Evolutionary conservation across 331 rosid genomes (phyloP).

Genomic region (Malus hybrid): DNA sequence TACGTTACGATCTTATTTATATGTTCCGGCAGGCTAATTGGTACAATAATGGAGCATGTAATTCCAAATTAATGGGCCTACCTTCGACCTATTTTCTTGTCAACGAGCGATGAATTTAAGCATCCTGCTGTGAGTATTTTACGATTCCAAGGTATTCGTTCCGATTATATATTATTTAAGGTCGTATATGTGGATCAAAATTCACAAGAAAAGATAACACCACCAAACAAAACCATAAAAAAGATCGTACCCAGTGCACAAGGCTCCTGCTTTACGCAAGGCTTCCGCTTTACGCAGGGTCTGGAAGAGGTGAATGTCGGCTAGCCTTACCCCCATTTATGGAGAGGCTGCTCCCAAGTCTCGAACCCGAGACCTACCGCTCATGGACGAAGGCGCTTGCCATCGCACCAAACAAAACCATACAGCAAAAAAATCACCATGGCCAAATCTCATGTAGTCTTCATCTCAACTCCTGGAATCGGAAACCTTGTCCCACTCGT

Average conservation of each 20-base stretch:
- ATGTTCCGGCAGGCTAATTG: neutral
- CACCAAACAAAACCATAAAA: neutral
- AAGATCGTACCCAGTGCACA: no score
- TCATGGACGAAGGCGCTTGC: no score
- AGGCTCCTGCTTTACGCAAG: no score
- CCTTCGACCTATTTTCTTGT: no score
- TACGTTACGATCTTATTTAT: no score
- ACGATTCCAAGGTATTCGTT: neutral
- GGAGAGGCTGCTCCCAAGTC: no score
- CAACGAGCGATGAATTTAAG: neutral
- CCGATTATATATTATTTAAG: neutral
- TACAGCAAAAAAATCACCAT: neutral
- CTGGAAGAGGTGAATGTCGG: no score
- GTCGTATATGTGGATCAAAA: neutral
- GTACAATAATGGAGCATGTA: neutral
- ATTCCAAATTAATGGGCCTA: neutral
- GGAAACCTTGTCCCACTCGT: conserved; percentile 23
- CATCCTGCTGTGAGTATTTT: neutral
- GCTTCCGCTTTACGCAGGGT: no score
- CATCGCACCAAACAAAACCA: neutral
- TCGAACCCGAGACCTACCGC: no score
- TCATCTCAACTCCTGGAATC: conserved; percentile 20
- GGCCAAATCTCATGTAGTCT: conserved; percentile 11
- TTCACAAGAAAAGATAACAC: neutral
- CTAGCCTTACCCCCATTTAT: no score